Percentiles rank a stretch among this genome's conserved stretches.
These are phyloP conservation scores for Sordariomycetes sp. DNA, from an alignment of 2,329 filamentous ascomycete species.

Conservation along the genomic window DNA sequence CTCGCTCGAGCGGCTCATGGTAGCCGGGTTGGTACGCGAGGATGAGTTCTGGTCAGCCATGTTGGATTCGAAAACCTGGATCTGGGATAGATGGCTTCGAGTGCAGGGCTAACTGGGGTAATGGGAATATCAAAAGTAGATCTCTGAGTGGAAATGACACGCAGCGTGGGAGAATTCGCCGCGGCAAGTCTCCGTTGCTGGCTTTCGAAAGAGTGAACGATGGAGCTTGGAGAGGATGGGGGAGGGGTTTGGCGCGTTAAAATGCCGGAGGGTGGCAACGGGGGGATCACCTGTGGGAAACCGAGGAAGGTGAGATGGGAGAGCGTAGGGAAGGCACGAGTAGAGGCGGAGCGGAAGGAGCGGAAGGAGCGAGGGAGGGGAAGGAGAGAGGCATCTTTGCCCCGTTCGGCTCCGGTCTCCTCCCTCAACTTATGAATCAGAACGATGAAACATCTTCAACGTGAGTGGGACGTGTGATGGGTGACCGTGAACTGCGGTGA, in stretches of 20 bases:
- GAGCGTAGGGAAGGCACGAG: neutral
- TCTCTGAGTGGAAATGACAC: conserved; percentile 2
- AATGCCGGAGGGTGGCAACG: neutral
- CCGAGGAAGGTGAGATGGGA: neutral
- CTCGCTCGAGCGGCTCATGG: neutral
- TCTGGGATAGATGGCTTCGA: neutral
- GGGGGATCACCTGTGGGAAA: neutral
- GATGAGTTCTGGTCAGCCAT: neutral
- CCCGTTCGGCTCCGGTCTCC: neutral
- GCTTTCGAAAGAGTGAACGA: neutral
- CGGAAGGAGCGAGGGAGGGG: neutral
- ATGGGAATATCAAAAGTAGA: conserved; percentile 2
- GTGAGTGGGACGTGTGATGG: neutral
- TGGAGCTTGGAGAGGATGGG: neutral
- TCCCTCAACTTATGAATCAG: neutral
- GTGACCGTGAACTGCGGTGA: neutral
- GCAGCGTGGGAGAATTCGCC: conserved; percentile 3
- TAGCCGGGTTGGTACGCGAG: neutral
- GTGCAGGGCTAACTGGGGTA: neutral
- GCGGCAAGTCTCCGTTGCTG: neutral
- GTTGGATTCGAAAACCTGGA: neutral
- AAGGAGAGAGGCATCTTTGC: neutral
- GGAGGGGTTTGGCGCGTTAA: neutral
- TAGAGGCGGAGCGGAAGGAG: neutral
- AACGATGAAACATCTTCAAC: neutral